Percentiles rank a stretch among this genome's conserved stretches.
Conservation (phyloP, 352 stramenopile genomes). For the Pythium periplocum region DNA sequence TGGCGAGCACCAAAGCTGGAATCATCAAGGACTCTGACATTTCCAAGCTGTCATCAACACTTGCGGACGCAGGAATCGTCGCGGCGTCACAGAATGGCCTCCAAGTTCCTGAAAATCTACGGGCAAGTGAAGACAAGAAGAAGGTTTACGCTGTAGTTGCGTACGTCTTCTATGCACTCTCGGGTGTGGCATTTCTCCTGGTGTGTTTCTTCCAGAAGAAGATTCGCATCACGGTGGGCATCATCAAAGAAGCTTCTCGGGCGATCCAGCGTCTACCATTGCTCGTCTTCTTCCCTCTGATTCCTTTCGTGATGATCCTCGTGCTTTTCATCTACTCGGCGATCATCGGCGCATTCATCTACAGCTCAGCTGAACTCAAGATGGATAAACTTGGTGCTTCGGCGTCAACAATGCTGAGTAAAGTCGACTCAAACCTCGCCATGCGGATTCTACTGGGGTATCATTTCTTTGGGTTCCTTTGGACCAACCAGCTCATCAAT, state of each 20-base stretch:
- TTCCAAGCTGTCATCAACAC: slow-evolving; percentile 26
- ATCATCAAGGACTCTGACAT: slow-evolving; percentile 55
- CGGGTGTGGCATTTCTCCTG: slow-evolving; percentile 59
- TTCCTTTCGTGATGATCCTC: slow-evolving; percentile 57
- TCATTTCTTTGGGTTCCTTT: slow-evolving; percentile 95
- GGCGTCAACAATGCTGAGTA: slow-evolving; percentile 20
- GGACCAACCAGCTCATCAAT: slow-evolving; percentile 95
- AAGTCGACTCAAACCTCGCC: slow-evolving; percentile 40
- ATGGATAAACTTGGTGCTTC: slow-evolving; percentile 27
- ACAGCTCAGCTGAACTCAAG: slow-evolving; percentile 46
- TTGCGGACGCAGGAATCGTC: slow-evolving; percentile 32
- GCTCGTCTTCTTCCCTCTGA: slow-evolving; percentile 62
- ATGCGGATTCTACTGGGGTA: slow-evolving; percentile 75
- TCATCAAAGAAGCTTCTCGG: slow-evolving; percentile 74
- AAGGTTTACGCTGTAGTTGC: slow-evolving; percentile 54
- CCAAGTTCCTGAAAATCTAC: slow-evolving; percentile 44
- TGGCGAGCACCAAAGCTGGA: slow-evolving; percentile 70
- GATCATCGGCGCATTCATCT: slow-evolving; percentile 62
- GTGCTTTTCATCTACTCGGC: slow-evolving; percentile 58
- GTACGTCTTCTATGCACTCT: slow-evolving; percentile 57
- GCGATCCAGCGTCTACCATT: slow-evolving; percentile 56
- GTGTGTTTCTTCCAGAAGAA: slow-evolving; percentile 84
- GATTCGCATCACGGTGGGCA: slow-evolving; percentile 64
- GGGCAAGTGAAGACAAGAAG: slow-evolving; percentile 49
- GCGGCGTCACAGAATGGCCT: slow-evolving; percentile 35